Conservation (phyloP, 257 asterid genomes). For the Solanum pennellii region DNA sequence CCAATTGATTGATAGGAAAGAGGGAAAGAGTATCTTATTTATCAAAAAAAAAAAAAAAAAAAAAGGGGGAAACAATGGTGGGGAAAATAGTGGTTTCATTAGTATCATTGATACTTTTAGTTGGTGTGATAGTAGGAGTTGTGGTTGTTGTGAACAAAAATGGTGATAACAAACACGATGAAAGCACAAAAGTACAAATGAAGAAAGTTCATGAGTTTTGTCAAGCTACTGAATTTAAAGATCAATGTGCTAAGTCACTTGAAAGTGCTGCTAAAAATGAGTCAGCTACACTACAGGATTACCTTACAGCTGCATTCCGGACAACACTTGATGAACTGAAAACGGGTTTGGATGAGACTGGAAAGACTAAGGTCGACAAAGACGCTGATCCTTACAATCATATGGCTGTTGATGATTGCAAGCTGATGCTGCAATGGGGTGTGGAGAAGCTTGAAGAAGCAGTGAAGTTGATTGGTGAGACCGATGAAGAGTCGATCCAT, state of each 20-base stretch:
- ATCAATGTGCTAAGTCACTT: slow-evolving; percentile 34
- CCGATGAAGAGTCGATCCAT: slow-evolving; percentile 17
- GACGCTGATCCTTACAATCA: slow-evolving; percentile 19
- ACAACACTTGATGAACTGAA: slow-evolving; percentile 27
- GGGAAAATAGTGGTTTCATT: slow-evolving; percentile 23
- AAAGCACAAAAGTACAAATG: slow-evolving; percentile 9
- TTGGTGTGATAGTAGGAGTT: slow-evolving; percentile 47
- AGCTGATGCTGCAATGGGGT: slow-evolving; percentile 34
- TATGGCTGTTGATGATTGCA: slow-evolving; percentile 50
- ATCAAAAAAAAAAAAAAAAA: neutral
- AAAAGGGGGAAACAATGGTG: slow-evolving; percentile 8
- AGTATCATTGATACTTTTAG: slow-evolving; percentile 42
- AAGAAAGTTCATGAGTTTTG: slow-evolving; percentile 44
- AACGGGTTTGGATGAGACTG: slow-evolving; percentile 16
- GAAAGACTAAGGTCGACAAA: slow-evolving; percentile 11
- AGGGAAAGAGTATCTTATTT: neutral
- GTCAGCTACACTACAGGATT: slow-evolving; percentile 44
- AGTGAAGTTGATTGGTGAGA: slow-evolving; percentile 13
- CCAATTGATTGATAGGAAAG: neutral
- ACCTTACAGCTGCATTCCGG: slow-evolving; percentile 28
- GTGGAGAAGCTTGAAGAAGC: slow-evolving; percentile 31
- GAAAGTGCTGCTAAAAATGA: slow-evolving; percentile 28
- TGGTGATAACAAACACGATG: neutral
- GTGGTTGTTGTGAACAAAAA: slow-evolving; percentile 15
- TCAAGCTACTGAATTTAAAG: slow-evolving; percentile 32